Percentiles rank a stretch among this genome's conserved stretches.
Conservation (phyloP, 73 alveolate genomes). For the Stentor roeselii region DNA sequence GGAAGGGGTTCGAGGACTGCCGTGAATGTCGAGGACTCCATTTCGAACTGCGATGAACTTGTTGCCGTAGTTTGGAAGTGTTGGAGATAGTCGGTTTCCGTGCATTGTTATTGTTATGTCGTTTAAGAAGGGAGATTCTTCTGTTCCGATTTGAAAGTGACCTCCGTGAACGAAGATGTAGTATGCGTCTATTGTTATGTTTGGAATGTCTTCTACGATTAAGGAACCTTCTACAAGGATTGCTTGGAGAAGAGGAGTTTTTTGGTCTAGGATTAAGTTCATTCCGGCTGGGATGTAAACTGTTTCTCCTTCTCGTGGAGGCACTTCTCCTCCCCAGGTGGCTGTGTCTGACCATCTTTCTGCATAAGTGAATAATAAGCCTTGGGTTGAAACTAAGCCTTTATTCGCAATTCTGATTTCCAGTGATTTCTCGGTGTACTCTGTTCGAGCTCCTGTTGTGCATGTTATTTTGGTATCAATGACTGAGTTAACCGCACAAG, state of each 20-base stretch:
- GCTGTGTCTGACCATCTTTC: slow-evolving; percentile 27
- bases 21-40: slow-evolving; percentile 77
- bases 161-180: slow-evolving; percentile 14
- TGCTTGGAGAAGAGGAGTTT: slow-evolving; percentile 36
- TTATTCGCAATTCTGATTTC: not conserved
- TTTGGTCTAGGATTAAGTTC: slow-evolving; percentile 39
- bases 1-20: slow-evolving; percentile 53
- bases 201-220: slow-evolving; percentile 32
- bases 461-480: slow-evolving; percentile 33
- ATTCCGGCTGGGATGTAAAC: slow-evolving; percentile 43
- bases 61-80: slow-evolving; percentile 49
- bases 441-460: slow-evolving; percentile 41
- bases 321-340: slow-evolving; percentile 63
- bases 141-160: slow-evolving; percentile 59
- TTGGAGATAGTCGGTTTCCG: slow-evolving; percentile 62
- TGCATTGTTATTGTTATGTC: slow-evolving; percentile 66
- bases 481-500: slow-evolving; percentile 26
- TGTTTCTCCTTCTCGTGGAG: slow-evolving; percentile 43
- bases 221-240: slow-evolving; percentile 43
- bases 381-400: slow-evolving; percentile 32
- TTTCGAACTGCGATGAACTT: slow-evolving; percentile 27
- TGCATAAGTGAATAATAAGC: slow-evolving; percentile 30
- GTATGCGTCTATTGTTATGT: slow-evolving; percentile 25
- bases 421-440: slow-evolving; percentile 25
- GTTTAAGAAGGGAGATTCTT: slow-evolving; percentile 53